Evolutionary conservation across 805 yeast species (phyloP), one percentile per base, ranked within the genome.

Genomic region (Candida endomychidarum): DNA sequence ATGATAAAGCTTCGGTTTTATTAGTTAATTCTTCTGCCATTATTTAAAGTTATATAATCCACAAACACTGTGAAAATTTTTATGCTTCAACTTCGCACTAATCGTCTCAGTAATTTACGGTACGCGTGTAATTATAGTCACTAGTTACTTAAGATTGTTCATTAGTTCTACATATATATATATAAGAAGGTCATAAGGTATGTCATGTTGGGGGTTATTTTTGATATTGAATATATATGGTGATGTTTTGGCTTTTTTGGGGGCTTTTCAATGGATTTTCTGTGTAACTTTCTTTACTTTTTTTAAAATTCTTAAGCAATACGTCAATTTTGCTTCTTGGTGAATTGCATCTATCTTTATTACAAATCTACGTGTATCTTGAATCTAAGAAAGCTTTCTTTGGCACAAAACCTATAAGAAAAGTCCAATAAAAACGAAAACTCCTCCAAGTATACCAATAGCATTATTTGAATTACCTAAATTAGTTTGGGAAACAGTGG

Each of bases 11-110:
- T 52, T 68, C 74, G 43, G 75, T 64, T 58, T 71, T 56, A 48
- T 58, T 58, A 48, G 65, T 54, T 56, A 72, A 63, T 57, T 70
- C 74, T 55, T 67, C 74, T 49, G 74, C 60, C 74, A 68, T 68
- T 56, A 53, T 36, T 20, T 21, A 33, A 14, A 4, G 12, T 18
- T 30, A n/a, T 32, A 16, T 14, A 12, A 30, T 22, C 35, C 35
- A 37, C 41, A 30, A 30, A 32, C 35, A 21, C 34, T 31, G 22
- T 38, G 42, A 39, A 39, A 39, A 39, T 39, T 37, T 34, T 40
- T 40, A 34, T 38, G 23, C 30, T n/a, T 16, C 16, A 23, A 34
- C 22, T 23, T 21, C 37, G 37, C 29, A 16, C 37, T 23, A 34
- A 5, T 12, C 5, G n/a, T 27, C 32, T 18, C 28, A 28, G 40